Conservation (phyloP, 495 filamentous ascomycete species). For the Penicillium subrubescens region DNA sequence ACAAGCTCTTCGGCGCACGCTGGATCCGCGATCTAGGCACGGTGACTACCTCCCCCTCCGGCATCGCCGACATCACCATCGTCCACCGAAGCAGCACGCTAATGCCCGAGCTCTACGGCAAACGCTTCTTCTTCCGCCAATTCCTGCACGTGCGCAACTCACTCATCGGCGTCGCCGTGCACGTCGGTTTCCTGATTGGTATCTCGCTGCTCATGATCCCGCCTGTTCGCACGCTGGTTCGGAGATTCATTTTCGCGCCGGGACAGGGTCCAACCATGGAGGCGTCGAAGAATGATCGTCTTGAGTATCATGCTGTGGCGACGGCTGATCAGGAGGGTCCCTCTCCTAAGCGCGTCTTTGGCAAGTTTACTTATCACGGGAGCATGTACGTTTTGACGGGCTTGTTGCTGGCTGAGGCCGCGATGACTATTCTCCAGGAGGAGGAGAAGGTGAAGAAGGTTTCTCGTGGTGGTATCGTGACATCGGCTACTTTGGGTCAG, state of each 20-base stretch:
- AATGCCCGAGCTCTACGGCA: constrained; percentile 68
- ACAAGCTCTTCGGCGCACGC: constrained; percentile 61
- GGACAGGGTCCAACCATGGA: constrained; percentile 68
- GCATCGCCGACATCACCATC: constrained; percentile 61
- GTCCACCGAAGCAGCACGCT: constrained; percentile 80
- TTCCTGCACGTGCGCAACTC: constrained; percentile 64
- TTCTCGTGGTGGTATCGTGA: constrained; percentile 72
- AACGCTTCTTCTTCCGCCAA: constrained; percentile 70
- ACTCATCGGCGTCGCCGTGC: constrained; percentile 57
- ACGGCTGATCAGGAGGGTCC: constrained; percentile 54
- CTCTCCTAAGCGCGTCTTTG: constrained; percentile 55
- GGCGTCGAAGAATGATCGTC: constrained; percentile 52
- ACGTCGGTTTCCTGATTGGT: constrained; percentile 55
- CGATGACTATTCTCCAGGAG: constrained; percentile 67
- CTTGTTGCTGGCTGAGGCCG: constrained; percentile 66
- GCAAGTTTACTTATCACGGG: constrained; percentile 60
- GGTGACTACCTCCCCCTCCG: constrained; percentile 62
- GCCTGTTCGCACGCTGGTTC: constrained; percentile 56
- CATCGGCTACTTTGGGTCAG: constrained; percentile 81
- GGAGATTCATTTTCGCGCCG: constrained; percentile 59
- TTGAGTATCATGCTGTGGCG: constrained; percentile 69
- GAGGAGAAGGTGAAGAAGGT: constrained; percentile 57
- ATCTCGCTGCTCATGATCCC: constrained; percentile 56
- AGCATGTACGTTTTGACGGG: constrained; percentile 72
- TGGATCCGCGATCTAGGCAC: constrained; percentile 66